phyloP scores from a whole-genome alignment of 2,329 filamentous ascomycete species.

The Macrophomina phaseolina region DNA sequence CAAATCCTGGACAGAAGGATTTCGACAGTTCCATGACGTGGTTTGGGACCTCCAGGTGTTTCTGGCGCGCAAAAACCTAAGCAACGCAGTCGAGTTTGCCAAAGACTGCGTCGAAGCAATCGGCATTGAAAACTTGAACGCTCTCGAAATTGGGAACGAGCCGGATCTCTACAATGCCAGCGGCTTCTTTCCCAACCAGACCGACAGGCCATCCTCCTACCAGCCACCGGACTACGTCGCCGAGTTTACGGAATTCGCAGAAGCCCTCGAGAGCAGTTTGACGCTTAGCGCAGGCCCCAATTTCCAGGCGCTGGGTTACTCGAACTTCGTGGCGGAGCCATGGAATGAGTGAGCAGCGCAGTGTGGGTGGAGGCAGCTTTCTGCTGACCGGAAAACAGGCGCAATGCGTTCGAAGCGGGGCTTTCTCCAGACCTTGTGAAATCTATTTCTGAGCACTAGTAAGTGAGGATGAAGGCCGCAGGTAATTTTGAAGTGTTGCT shows the following conservation, averaged over 20 bases:
- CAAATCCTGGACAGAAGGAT: conserved; percentile 3
- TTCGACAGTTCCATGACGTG: not conserved
- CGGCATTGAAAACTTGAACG: not conserved
- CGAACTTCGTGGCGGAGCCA: conserved; percentile 6
- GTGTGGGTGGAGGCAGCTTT: too few relatives aligned
- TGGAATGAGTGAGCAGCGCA: conserved; percentile 7
- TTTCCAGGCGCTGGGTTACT: conserved; percentile 15
- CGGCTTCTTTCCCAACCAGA: not conserved
- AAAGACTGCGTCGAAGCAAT: conserved; percentile 15
- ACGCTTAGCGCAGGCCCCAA: not conserved
- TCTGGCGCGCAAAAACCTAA: conserved; percentile 14
- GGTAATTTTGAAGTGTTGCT: not conserved
- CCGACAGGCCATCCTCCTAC: not conserved
- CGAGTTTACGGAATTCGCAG: not conserved
- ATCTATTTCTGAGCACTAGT: conserved; percentile 20
- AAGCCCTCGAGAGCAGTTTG: not conserved
- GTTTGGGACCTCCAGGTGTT: conserved; percentile 18
- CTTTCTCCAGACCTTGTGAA: conserved; percentile 2
- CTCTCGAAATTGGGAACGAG: conserved; percentile 17
- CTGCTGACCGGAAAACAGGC: not conserved
- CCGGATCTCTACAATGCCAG: conserved; percentile 12
- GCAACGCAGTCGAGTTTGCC: conserved; percentile 10
- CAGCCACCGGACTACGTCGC: not conserved
- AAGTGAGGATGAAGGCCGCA: not conserved
- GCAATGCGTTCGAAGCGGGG: conserved; percentile 4